Percentiles rank a stretch among this genome's conserved stretches.
Conservation (phyloP, 306 rosid species). For the Vigna unguiculata region DNA sequence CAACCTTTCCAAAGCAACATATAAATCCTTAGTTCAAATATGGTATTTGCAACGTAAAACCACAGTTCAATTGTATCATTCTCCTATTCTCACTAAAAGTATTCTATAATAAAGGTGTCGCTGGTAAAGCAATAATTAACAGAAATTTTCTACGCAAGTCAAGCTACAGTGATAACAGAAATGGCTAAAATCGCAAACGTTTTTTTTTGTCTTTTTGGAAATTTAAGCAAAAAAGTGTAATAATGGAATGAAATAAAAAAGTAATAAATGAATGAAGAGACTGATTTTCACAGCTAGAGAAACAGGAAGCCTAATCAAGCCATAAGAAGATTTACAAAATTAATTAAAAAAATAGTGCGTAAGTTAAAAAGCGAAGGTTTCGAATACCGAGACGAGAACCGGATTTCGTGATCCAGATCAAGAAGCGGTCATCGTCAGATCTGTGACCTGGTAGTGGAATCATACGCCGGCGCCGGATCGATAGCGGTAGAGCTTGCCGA, state of each 20-base stretch:
- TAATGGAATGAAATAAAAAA: neutral
- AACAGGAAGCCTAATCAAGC: slow-evolving; percentile 36
- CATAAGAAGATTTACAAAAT: slow-evolving; percentile 44
- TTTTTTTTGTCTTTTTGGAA: neutral
- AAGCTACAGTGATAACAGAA: slow-evolving; percentile 3
- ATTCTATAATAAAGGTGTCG: neutral
- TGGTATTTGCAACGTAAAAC: neutral
- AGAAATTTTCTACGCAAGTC: neutral
- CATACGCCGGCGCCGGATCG: slow-evolving; percentile 54
- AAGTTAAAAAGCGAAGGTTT: slow-evolving; percentile 15
- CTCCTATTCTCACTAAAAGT: neutral
- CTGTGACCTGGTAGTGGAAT: slow-evolving; percentile 29
- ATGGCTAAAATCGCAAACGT: neutral
- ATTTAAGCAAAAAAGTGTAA: neutral
- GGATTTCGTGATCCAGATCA: slow-evolving; percentile 4
- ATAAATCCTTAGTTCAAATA: neutral
- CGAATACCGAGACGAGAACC: too few species aligned
- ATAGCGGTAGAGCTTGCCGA: slow-evolving; percentile 71
- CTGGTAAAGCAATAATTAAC: neutral
- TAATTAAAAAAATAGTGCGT: too few species aligned
- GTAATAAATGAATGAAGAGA: slow-evolving; percentile 8
- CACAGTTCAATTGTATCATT: neutral
- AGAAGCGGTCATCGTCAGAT: neutral
- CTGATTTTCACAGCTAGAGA: slow-evolving; percentile 32
- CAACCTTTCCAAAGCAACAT: neutral